Percentiles rank a stretch among this genome's conserved stretches.
Evolutionary conservation across 331 rosid genomes (phyloP).

Genomic region (Rosa hybrid): DNA sequence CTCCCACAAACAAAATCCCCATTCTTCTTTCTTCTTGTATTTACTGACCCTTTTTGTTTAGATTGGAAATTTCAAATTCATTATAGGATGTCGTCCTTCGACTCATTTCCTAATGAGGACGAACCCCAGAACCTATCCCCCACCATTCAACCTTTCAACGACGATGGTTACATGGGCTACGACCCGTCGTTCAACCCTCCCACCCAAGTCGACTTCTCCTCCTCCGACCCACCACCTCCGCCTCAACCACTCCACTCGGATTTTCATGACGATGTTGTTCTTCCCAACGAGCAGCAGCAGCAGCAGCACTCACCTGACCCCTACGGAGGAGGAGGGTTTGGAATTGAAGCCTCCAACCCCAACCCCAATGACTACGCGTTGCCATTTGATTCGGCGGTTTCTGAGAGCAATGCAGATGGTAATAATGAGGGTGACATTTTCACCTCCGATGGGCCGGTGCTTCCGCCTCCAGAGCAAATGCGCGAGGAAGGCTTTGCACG

Average conservation of each 20-base stretch:
- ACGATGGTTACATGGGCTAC: conserved; percentile 41
- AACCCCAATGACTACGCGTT: conserved; percentile 34
- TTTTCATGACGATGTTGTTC: conserved; percentile 29
- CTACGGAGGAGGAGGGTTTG: conserved; percentile 38
- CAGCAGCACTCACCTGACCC: conserved; percentile 31
- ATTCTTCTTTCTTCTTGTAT: not conserved
- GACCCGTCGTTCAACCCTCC: conserved; percentile 38
- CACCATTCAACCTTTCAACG: conserved; percentile 39
- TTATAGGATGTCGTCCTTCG: conserved; percentile 49
- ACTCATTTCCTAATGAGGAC: conserved; percentile 47
- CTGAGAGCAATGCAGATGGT: conserved; percentile 27
- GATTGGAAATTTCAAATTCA: not conserved
- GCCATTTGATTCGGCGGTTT: conserved; percentile 48
- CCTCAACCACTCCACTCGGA: conserved; percentile 31
- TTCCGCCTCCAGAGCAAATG: conserved; percentile 73
- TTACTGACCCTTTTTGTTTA: not conserved
- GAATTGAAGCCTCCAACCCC: conserved; percentile 41
- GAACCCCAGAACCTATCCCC: conserved; percentile 32
- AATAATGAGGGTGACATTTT: conserved; percentile 29
- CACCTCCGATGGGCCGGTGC: conserved; percentile 56
- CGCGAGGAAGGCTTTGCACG: conserved; percentile 75
- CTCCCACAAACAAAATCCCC: not conserved
- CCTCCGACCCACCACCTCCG: conserved; percentile 28
- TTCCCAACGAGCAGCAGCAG: conserved; percentile 23
- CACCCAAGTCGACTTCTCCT: conserved; percentile 23